Evolutionary conservation across 371 early-diverging fungal species (phyloP), one percentile per base, ranked within the genome.

Genomic region (Haplosporangium sp.): DNA sequence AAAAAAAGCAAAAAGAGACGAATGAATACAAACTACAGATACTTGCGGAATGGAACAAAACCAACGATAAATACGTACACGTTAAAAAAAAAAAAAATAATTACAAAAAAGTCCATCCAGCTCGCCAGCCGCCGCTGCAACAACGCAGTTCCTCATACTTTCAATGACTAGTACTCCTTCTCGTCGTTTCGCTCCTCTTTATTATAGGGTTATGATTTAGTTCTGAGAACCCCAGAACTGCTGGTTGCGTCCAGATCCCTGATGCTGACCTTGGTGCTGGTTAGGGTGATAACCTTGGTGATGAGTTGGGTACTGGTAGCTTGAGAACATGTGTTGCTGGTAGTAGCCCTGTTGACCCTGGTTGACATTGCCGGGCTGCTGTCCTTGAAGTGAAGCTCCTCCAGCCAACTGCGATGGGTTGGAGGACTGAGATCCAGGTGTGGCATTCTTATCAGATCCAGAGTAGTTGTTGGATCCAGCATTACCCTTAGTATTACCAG

Each of bases 291-390:
- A 74, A 8, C 72, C 72, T 56, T 77, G 77, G 47, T 77, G 77
- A 55, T 73, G 71, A 59, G 37, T 77, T 10, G 72, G 77, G 60
- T 77, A 77, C 73, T 78, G 79, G 58, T 78, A 78, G 71, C 39
- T 74, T 19, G 79, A 74, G 63, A 78, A 78, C 79, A 78, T 78
- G 56, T 73, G 79, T 70, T 78, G 78, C 61, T 78, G 79, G 74
- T 78, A 78, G 66, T 78, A 78, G 3, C 59, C 72, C 45, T 27
- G 27, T 27, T 78, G 79, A 42, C 72, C 61, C 60, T 73, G 74
- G 52, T 67, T 70, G 20, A 56, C 62, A 44, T 63, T 70, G 42
- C 61, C 38, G 3, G 53, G 61, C 57, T 76, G 77, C 57, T 76
- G 77, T 35, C 77, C 71, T 40, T 78, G 79, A 37, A 78, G 74